Percentiles rank a stretch among this genome's conserved stretches.
Evolutionary conservation across 2,329 filamentous ascomycete genomes (phyloP).

Genomic region (Nigrospora oryzae): DNA sequence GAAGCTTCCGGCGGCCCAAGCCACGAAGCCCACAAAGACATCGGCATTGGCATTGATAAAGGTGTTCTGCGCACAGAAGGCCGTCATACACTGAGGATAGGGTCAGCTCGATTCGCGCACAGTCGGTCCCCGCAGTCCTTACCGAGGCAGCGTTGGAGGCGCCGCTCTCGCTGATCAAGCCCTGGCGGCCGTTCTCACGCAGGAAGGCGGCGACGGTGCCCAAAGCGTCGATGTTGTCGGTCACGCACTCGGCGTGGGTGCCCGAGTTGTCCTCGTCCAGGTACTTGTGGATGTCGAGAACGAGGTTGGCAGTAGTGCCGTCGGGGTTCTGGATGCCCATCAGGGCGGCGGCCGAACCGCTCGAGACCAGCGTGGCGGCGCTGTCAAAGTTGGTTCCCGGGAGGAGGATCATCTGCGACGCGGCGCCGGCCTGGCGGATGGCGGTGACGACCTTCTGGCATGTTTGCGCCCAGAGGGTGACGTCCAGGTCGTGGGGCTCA

Average conservation of each 20-base stretch:
- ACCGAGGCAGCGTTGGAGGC: constrained; percentile 32
- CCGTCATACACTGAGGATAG: constrained; percentile 25
- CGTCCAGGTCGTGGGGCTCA: constrained; percentile 54
- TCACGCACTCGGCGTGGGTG: constrained; percentile 40
- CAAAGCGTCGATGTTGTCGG: constrained; percentile 42
- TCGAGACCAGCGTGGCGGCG: constrained; percentile 37
- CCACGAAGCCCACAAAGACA: constrained; percentile 36
- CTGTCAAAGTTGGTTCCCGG: constrained; percentile 53
- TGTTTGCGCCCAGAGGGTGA: constrained; percentile 48
- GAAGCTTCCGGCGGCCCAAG: constrained; percentile 37
- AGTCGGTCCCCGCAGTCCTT: constrained; percentile 8
- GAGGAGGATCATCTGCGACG: constrained; percentile 52
- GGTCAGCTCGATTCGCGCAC: background rate
- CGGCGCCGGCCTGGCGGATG: constrained; percentile 57
- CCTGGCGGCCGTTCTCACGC: constrained; percentile 35
- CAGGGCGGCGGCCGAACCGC: constrained; percentile 42
- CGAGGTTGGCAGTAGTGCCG: constrained; percentile 44
- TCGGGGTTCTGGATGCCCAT: constrained; percentile 49
- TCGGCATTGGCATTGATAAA: constrained; percentile 37
- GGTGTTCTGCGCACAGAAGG: constrained; percentile 36
- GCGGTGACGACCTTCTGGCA: constrained; percentile 56
- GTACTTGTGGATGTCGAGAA: constrained; percentile 54
- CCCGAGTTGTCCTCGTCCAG: constrained; percentile 50
- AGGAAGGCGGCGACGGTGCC: constrained; percentile 36
- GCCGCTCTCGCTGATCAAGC: constrained; percentile 44